Conservation (phyloP, 129 eudicot species). For the sunflower (Helianthus annuus) region HanXRQr2.0-SUNRISE NC_035436.2:179295995-179296494, state of each 20-base stretch:
- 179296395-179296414: slow-evolving; percentile 65
- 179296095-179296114: slow-evolving; percentile 87
- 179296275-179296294: slow-evolving; percentile 72
- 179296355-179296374: slow-evolving; percentile 1
- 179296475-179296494: slow-evolving; percentile 85
- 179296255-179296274: slow-evolving; percentile 48
- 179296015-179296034: slow-evolving; percentile 23
- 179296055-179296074: slow-evolving; percentile 25
- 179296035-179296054: slow-evolving; percentile 23
- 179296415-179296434: slow-evolving; percentile 74
- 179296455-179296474: slow-evolving; percentile 88
- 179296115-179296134: slow-evolving; percentile 86
- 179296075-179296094: slow-evolving; percentile 61
- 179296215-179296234: slow-evolving; percentile 31
- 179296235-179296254: slow-evolving; percentile 45
- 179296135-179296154: slow-evolving; percentile 50
- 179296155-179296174: slow-evolving; percentile 32
- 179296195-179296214: slow-evolving; percentile 15
- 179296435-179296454: slow-evolving; percentile 62
- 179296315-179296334: slow-evolving; percentile 75
- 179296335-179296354: neutral
- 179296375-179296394: slow-evolving; percentile 11
- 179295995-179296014: slow-evolving; percentile 15
- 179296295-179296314: slow-evolving; percentile 89
- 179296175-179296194: slow-evolving; percentile 13